A percentile compares a stretch with the other conserved stretches of the same genome.
Evolutionary conservation across 2,329 filamentous ascomycete genomes (phyloP).

Genomic region (Cordyceps militaris): DNA sequence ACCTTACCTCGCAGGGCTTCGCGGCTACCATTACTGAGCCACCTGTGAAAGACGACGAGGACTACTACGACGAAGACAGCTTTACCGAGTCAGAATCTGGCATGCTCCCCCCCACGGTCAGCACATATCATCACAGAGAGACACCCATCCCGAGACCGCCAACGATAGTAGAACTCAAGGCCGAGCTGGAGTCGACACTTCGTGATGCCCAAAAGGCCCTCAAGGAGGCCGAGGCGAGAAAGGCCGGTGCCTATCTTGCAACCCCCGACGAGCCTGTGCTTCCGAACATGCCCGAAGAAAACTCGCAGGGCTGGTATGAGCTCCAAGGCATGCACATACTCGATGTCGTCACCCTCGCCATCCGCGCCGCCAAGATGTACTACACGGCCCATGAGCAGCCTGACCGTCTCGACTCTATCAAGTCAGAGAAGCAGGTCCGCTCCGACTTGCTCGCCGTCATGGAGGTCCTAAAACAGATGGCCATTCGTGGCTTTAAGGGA

Average conservation of each 20-base stretch:
- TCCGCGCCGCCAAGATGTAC: constrained; percentile 90
- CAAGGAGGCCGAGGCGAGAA: constrained; percentile 45
- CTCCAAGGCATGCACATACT: constrained; percentile 87
- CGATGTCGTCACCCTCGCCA: constrained; percentile 90
- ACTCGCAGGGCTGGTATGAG: constrained; percentile 67
- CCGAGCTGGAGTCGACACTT: constrained; percentile 58
- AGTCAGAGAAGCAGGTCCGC: constrained; percentile 77
- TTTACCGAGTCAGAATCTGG: constrained; percentile 60
- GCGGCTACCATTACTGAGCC: constrained; percentile 37
- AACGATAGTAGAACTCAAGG: constrained; percentile 69
- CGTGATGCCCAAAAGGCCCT: constrained; percentile 62
- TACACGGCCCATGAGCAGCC: constrained; percentile 90
- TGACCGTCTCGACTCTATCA: constrained; percentile 77
- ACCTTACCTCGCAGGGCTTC: constrained; percentile 36
- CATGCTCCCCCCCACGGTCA: constrained; percentile 94
- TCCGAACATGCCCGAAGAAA: constrained; percentile 37
- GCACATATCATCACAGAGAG: constrained; percentile 84
- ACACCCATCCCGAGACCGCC: constrained; percentile 79
- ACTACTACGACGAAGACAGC: constrained; percentile 47
- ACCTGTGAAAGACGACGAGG: constrained; percentile 33
- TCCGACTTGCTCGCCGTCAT: constrained; percentile 78
- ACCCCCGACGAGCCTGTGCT: constrained; percentile 23
- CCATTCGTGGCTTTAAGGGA: constrained; percentile 74
- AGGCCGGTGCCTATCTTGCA: constrained; percentile 24
- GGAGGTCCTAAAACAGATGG: constrained; percentile 88